These are phyloP conservation scores for Leishmania tropica DNA, from an alignment of 208 protist genomes.

Conservation along the genomic window DNA sequence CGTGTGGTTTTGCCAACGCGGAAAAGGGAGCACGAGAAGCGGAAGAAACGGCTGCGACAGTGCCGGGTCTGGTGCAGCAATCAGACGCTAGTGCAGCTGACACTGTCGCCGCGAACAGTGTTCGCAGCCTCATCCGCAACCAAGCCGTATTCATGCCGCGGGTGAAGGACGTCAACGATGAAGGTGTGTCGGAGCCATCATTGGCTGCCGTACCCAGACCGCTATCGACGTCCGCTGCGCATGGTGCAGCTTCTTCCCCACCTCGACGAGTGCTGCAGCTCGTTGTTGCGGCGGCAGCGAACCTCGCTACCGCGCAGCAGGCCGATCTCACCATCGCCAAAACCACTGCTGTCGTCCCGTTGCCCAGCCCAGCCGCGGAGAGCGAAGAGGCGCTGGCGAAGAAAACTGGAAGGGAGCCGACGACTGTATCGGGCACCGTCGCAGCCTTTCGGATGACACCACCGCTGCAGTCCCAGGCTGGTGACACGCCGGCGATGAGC, in stretches of 20 bases:
- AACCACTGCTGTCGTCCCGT: not conserved
- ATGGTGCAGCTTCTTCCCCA: not conserved
- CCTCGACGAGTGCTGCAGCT: conserved; percentile 5
- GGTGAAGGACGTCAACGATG: not conserved
- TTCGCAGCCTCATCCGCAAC: not conserved
- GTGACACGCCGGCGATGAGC: not conserved
- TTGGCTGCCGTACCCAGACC: not conserved
- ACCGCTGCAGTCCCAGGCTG: not conserved
- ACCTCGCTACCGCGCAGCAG: not conserved
- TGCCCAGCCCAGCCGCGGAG: not conserved
- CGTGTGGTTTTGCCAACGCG: no score
- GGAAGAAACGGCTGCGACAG: not conserved
- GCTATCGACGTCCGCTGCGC: not conserved
- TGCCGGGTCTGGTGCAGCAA: not conserved
- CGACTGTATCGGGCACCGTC: not conserved
- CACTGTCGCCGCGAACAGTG: not conserved
- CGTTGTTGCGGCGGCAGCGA: not conserved
- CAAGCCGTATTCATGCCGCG: not conserved
- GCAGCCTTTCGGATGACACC: not conserved
- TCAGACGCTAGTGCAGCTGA: not conserved
- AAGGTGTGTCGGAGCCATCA: not conserved
- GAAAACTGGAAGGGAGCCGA: not conserved
- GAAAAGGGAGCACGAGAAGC: not conserved
- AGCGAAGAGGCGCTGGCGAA: not conserved
- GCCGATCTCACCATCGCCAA: not conserved